Conservation (phyloP, 1,284 basidiomycete genomes). For the Pseudozyma tsukubaensis region DNA sequence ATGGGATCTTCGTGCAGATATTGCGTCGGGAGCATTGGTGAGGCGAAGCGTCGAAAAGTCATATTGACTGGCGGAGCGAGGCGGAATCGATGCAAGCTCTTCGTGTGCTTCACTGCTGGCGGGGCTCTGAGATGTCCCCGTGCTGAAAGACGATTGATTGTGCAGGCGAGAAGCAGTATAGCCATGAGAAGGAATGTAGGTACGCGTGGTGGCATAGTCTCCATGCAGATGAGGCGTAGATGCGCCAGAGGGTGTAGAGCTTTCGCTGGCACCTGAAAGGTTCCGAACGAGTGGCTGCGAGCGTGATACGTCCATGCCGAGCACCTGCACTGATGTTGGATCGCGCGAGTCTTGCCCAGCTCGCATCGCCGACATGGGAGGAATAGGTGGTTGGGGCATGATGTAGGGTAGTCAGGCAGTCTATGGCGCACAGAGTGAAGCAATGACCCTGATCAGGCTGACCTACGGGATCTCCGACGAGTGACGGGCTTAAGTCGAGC, state of each 20-base stretch:
- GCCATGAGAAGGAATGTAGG: conserved; percentile 32
- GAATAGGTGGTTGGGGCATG: conserved; percentile 2
- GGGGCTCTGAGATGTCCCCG: conserved; percentile 27
- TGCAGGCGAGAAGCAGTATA: conserved; percentile 25
- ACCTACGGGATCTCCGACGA: too few species aligned
- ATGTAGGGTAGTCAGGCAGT: neutral
- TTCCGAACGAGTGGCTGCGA: conserved; percentile 32
- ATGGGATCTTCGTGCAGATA: conserved; percentile 19
- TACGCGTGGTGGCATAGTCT: conserved; percentile 28
- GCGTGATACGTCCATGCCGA: conserved; percentile 31
- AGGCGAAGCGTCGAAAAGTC: conserved; percentile 15
- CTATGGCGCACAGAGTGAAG: neutral
- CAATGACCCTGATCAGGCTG: neutral
- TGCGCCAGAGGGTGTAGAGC: conserved; percentile 20
- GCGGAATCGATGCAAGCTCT: conserved; percentile 20
- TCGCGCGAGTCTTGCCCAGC: conserved; percentile 14
- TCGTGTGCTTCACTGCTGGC: conserved; percentile 39
- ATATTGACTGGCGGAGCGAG: conserved; percentile 17
- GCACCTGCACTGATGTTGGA: conserved; percentile 34
- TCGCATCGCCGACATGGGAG: conserved; percentile 22
- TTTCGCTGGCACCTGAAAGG: conserved; percentile 24
- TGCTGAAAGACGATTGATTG: conserved; percentile 43
- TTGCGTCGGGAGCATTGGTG: conserved; percentile 14
- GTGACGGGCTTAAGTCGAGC: too few species aligned
- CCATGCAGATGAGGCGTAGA: conserved; percentile 34